Conservation (phyloP, 176 grass and related monocot genomes). For the Bonia amplexicaulis region DNA sequence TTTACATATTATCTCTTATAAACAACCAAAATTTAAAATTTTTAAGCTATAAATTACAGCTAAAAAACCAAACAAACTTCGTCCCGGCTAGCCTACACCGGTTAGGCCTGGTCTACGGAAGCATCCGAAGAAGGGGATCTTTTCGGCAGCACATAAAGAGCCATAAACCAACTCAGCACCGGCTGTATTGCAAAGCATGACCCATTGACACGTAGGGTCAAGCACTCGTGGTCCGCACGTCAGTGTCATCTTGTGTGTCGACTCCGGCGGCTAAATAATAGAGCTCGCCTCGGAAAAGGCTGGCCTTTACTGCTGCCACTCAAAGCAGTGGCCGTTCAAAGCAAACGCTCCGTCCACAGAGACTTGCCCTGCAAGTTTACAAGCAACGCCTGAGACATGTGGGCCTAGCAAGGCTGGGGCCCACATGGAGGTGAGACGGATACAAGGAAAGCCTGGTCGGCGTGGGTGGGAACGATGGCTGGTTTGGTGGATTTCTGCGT, state of each 20-base stretch:
- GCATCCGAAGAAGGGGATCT: background rate
- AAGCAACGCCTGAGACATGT: background rate
- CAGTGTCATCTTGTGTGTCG: background rate
- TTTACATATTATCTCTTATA: too few relatives aligned
- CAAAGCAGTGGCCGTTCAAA: too few relatives aligned
- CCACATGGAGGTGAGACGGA: background rate
- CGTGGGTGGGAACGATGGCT: too few relatives aligned
- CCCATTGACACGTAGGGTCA: background rate
- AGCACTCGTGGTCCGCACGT: background rate
- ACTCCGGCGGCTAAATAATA: background rate
- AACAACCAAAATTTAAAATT: too few relatives aligned
- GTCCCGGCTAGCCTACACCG: too few relatives aligned
- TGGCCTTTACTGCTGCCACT: background rate
- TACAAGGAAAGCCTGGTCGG: background rate
- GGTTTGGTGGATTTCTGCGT: conserved; percentile 8
- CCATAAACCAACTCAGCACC: background rate
- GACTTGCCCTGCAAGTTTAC: background rate
- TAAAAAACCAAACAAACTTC: too few relatives aligned
- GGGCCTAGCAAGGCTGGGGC: fast-evolving
- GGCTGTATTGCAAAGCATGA: background rate
- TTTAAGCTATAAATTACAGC: too few relatives aligned
- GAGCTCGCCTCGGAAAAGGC: background rate
- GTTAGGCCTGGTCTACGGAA: conserved; percentile 23
- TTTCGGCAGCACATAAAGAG: background rate
- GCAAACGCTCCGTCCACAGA: background rate